Evolutionary conservation across 345 rosid species (phyloP).

Genomic region (Theobroma cacao): DNA sequence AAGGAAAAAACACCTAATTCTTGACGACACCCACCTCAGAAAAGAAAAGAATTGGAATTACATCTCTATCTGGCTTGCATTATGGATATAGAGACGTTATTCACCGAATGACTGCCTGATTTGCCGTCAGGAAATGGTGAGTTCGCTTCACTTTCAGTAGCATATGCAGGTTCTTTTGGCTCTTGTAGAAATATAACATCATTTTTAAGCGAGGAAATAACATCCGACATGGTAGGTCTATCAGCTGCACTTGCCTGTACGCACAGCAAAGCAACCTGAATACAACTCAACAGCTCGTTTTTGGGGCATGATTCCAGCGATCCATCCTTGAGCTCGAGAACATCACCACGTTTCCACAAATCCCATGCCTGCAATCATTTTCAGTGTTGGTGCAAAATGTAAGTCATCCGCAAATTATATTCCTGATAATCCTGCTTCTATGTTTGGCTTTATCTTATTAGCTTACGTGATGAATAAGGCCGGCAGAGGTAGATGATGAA

Average conservation of each 20-base stretch:
- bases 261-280: slow-evolving; percentile 17
- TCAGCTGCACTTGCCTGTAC: slow-evolving; percentile 12
- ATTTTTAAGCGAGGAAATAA: slow-evolving; percentile 19
- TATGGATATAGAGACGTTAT: not conserved
- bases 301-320: not conserved
- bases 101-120: not conserved
- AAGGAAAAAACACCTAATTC: not conserved
- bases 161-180: slow-evolving; percentile 4
- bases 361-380: slow-evolving; percentile 38
- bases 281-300: slow-evolving; percentile 6
- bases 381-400: not conserved
- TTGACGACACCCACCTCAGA: not conserved
- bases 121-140: not conserved
- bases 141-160: not conserved
- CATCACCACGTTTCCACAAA: slow-evolving; percentile 32
- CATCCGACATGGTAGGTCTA: slow-evolving; percentile 14
- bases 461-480: not conserved
- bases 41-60: not conserved
- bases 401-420: not conserved
- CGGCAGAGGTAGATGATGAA: not conserved
- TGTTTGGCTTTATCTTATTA: not conserved
- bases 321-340: not conserved
- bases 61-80: slow-evolving; percentile 1
- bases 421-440: not conserved
- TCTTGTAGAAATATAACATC: slow-evolving; percentile 11